phyloP scores from a whole-genome alignment of 805 yeast genomes.

The Metschnikowia rubicola region DNA sequence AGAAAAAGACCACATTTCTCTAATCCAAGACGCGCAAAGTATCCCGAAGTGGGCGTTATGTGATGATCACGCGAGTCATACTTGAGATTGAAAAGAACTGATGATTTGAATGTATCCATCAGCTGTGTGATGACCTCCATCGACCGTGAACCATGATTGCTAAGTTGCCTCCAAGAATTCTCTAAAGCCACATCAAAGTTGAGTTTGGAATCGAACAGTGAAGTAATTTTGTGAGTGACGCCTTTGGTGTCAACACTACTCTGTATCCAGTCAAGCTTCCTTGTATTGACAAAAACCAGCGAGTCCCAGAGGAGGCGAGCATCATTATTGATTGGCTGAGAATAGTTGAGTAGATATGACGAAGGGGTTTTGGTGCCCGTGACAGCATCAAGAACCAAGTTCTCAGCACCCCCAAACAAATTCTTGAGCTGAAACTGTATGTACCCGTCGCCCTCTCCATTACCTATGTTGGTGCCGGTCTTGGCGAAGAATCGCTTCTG shows the following conservation, averaged over 20 bases:
- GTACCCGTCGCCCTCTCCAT: constrained; percentile 96
- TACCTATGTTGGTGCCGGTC: constrained; percentile 94
- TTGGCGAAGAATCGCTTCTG: constrained; percentile 73
- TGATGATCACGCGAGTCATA: constrained; percentile 45
- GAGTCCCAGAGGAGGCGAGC: constrained; percentile 40
- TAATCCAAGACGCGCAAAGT: constrained; percentile 31
- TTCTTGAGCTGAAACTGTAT: constrained; percentile 62
- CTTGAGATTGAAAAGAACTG: constrained; percentile 36
- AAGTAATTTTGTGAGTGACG: constrained; percentile 36
- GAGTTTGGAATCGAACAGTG: constrained; percentile 29
- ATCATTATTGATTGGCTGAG: constrained; percentile 43
- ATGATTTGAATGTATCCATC: constrained; percentile 45
- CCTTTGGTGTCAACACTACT: constrained; percentile 46
- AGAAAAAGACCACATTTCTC: constrained; percentile 34
- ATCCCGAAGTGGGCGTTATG: constrained; percentile 44
- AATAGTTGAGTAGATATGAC: constrained; percentile 46
- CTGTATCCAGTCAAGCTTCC: constrained; percentile 47
- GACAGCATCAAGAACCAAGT: constrained; percentile 47
- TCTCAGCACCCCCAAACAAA: constrained; percentile 57
- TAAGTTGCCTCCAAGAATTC: constrained; percentile 40
- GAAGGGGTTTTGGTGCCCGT: constrained; percentile 50
- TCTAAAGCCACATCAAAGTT: constrained; percentile 50
- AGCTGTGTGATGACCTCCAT: constrained; percentile 35
- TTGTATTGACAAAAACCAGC: constrained; percentile 39
- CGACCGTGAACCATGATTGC: constrained; percentile 28